Base-by-base conservation (phyloP, 2,329 filamentous ascomycete genomes). In the Bipolaris bicolor region DNA sequence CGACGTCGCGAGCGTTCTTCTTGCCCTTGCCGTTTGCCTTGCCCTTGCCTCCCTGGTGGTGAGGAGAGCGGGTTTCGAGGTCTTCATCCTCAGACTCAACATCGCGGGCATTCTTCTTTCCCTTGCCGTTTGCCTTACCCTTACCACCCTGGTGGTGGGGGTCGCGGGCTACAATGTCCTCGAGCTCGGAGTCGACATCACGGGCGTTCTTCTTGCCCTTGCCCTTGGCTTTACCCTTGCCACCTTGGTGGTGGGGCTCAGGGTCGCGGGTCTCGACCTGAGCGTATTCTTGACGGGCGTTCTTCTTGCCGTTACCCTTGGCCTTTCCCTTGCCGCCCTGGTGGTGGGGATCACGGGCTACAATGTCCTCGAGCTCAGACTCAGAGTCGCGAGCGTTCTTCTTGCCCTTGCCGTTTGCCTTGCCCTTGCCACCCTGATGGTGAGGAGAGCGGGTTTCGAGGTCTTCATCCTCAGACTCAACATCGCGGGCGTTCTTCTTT, bases 231-330 rank as follows among this genome's bases (percentile, higher is more conserved):
- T 7, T 20, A 3, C 24, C 24, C 24, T 26, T 26, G 24, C 5
- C 7, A 24, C 45, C 40, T 1, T 24, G 44, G 41, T 56, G 48
- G 20, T 62, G 59, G 29, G 61, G 52, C 4, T 52, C 54, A 16
- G 45, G 47, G 41, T 49, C 33, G 33, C 16, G 22, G 20, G n/a
- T n/a, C 36, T 5, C 51, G 16, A 16, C 16, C 24, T 9, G 44
- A 11, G 16, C 37, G 5, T 22, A 10, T 3, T 31, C 51, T 16
- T 26, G 44, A 24, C 49, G 29, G 7, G 3, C 29, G 11, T 51
- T 54, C 49, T 54, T 56, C 29, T 55, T 55, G 49, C 58, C 61
- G 37, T 59, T 61, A 26, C 58, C 46, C 15, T 50, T 51, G 11
- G n/a, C n/a, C n/a, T n/a, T n/a, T n/a, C 43, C 48, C 37, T 52